Evolutionary conservation across 129 eudicot genomes (phyloP).

Genomic region (Flaveria robusta): DNA sequence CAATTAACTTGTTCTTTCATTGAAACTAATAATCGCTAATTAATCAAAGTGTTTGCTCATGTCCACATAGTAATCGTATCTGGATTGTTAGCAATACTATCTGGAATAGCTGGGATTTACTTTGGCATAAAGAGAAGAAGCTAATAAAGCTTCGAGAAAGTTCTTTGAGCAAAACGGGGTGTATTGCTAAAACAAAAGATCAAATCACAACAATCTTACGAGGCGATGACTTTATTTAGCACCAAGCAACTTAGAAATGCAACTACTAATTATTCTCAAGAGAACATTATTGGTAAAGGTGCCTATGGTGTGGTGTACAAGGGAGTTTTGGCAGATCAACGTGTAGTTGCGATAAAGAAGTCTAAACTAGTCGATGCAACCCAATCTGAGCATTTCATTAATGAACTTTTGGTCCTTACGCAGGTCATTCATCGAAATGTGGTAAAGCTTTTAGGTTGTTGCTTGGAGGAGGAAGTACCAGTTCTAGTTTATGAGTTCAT

Average conservation of each 20-base stretch:
- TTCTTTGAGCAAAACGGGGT: constrained; percentile 56
- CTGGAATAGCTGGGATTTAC: background rate
- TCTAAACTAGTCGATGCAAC: constrained; percentile 40
- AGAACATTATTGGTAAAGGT: constrained; percentile 48
- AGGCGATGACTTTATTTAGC: constrained; percentile 31
- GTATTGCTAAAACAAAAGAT: constrained; percentile 34
- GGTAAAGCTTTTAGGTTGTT: constrained; percentile 54
- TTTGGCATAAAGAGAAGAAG: constrained; percentile 23
- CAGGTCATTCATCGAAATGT: constrained; percentile 55
- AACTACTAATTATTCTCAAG: constrained; percentile 46
- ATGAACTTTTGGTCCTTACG: constrained; percentile 49
- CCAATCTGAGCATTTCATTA: constrained; percentile 57
- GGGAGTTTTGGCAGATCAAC: constrained; percentile 48
- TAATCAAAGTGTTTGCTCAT: no score
- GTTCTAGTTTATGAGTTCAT: constrained; percentile 52
- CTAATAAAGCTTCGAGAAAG: constrained; percentile 17
- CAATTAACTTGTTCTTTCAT: no score
- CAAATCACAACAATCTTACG: constrained; percentile 21
- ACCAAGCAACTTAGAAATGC: constrained; percentile 48
- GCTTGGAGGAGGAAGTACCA: constrained; percentile 58
- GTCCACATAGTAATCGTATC: background rate
- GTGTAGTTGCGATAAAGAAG: constrained; percentile 53
- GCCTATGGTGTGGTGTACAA: constrained; percentile 56
- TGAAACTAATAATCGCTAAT: no score
- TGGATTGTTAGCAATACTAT: no score